Percentiles rank a stretch among this genome's conserved stretches.
These are phyloP conservation scores for Plenodomus biglobosus DNA, from an alignment of 2,329 filamentous ascomycete genomes.

Conservation along the genomic window DNA sequence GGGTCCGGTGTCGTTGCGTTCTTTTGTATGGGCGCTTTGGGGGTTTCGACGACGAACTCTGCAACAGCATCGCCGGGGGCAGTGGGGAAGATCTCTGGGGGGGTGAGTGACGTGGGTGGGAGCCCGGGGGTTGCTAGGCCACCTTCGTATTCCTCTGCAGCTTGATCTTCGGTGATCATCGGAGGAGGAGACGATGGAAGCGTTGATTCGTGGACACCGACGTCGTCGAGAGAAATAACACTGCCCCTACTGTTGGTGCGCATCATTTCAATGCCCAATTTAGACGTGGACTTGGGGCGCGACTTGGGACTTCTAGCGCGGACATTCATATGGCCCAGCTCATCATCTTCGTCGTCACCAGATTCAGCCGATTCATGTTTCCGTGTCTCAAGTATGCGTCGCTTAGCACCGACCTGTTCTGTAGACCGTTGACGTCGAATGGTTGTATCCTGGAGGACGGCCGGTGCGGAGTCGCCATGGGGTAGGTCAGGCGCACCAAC, in stretches of 20 bases:
- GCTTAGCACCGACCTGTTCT: constrained; percentile 73
- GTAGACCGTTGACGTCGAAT: constrained; percentile 66
- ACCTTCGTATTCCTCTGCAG: constrained; percentile 38
- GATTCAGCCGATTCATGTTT: constrained; percentile 78
- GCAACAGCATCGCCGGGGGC: constrained; percentile 43
- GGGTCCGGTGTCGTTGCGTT: constrained; percentile 40
- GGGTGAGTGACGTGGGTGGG: constrained; percentile 48
- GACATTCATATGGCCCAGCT: constrained; percentile 64
- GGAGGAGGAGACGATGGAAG: constrained; percentile 45
- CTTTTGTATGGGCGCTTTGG: constrained; percentile 30
- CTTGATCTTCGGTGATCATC: constrained; percentile 46
- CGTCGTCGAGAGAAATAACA: constrained; percentile 54
- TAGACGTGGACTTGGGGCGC: constrained; percentile 61
- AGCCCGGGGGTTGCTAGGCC: constrained; percentile 26
- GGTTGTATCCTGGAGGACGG: constrained; percentile 56
- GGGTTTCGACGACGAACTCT: constrained; percentile 47
- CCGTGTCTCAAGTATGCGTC: constrained; percentile 72
- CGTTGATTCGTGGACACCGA: constrained; percentile 37
- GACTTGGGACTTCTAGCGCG: constrained; percentile 55
- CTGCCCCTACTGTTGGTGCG: constrained; percentile 92
- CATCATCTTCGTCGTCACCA: constrained; percentile 93
- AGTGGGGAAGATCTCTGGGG: constrained; percentile 54
- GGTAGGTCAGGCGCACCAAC: constrained; percentile 40
- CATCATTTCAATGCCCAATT: constrained; percentile 97
- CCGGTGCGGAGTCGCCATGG: constrained; percentile 57